Evolutionary conservation across 352 stramenopile species (phyloP).

Genomic region (Poterioochromonas sp.): DNA sequence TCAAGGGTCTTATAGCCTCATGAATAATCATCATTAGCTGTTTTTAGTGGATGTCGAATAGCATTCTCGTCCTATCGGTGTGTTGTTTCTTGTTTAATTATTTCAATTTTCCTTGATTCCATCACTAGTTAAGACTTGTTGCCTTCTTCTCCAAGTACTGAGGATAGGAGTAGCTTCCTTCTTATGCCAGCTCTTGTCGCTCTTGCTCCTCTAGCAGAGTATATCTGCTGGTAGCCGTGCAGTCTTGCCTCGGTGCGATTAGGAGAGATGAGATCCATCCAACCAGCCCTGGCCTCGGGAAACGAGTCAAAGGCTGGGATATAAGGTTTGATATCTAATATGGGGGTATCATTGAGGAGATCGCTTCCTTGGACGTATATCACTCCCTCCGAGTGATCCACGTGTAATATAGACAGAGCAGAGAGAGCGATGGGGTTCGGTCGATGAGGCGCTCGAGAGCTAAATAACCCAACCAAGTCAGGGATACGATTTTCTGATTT

Average conservation of each 20-base stretch:
- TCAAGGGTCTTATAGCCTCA: too few relatives aligned
- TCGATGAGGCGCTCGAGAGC: slow-evolving; percentile 88
- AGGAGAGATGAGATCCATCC: slow-evolving; percentile 38
- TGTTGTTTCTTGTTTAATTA: too few relatives aligned
- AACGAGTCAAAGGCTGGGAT: slow-evolving; percentile 57
- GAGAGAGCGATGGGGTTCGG: slow-evolving; percentile 79
- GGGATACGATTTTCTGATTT: neutral
- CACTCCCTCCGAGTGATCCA: slow-evolving; percentile 44
- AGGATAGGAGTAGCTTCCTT: too few relatives aligned
- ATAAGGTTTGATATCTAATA: slow-evolving; percentile 97
- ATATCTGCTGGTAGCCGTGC: neutral
- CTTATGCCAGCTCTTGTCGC: neutral
- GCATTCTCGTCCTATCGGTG: too few relatives aligned
- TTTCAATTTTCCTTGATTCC: too few relatives aligned
- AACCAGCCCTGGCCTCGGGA: slow-evolving; percentile 43
- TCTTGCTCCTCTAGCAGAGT: slow-evolving; percentile 10
- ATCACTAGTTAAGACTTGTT: too few relatives aligned
- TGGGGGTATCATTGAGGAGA: slow-evolving; percentile 87
- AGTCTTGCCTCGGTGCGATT: neutral
- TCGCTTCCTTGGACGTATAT: slow-evolving; percentile 83
- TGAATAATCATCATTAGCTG: too few relatives aligned
- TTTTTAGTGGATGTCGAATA: too few relatives aligned
- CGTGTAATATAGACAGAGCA: slow-evolving; percentile 38
- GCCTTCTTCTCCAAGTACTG: too few relatives aligned
- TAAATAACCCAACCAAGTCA: slow-evolving; percentile 71